Evolutionary conservation across 2,329 filamentous ascomycete genomes (phyloP), one percentile per base, ranked within the genome.

Genomic region (Trichoderma afroharzianum): DNA sequence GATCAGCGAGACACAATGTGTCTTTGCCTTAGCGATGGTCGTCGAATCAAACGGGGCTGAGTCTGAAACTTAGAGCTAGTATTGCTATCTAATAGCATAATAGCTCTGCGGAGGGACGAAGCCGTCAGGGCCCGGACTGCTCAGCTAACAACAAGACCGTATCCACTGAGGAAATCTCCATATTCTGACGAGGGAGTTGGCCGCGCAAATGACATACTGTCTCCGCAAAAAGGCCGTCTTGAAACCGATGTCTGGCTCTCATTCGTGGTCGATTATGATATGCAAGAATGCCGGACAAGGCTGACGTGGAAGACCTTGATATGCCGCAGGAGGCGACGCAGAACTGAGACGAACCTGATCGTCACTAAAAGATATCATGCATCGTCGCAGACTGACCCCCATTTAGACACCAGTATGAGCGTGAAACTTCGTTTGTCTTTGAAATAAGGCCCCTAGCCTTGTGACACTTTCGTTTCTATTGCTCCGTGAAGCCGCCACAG

Each of bases 161-260:
- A 62, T 69, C 67, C 57, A 62, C 67, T 30, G 26, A 53, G n/a
- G 71, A 83, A 91, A 43, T 92, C 97, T 79, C 88, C 93, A 0
- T 93, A 78, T 87, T 97, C 24, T 90, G 90, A 63, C 88, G 93
- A 74, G 93, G 82, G 88, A 94, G 76, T 81, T 97, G 75, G 21
- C 36, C 57, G 32, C 12, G 66, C 55, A 39, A 68, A 26, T 53
- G 82, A 92, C 97, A 36, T 94, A 97, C 82, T 88, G 91, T 75
- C 85, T 97, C 74, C 89, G 95, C 74, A 97, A 97, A 88, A 94
- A 94, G 84, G 94, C 93, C 4, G 92, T 93, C 1, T 85, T 97
- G 63, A 88, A 93, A 73, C 89, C 93, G 2, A 97, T 69, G 30
- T 21, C 33, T 15, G 57, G 28, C 43, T 69, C 47, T 50, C 57